Percentiles rank a stretch among this genome's conserved stretches.
Conservation (phyloP, 148 eudicot genomes). For the Rhododendron williamsianum region DNA sequence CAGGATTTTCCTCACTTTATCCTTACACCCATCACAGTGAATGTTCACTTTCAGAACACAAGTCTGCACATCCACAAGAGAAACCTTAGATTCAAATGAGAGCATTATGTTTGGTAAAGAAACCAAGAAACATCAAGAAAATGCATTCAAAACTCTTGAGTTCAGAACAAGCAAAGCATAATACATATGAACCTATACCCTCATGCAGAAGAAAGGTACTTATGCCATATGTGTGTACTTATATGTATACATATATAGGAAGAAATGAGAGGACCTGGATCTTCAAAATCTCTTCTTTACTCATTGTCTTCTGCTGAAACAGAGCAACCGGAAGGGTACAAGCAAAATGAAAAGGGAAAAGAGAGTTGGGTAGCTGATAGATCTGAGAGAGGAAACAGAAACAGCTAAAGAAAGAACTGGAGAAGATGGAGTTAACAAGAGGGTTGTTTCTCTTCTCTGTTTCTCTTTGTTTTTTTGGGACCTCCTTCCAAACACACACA, state of each 20-base stretch:
- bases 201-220: background rate
- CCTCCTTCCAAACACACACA: conserved; percentile 8
- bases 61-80: conserved; percentile 59
- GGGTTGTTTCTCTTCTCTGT: background rate
- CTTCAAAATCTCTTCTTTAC: conserved; percentile 95
- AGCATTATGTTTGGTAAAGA: background rate
- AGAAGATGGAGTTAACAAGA: background rate
- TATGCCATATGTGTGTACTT: background rate
- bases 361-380: conserved; percentile 16
- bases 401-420: conserved; percentile 5
- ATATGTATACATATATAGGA: background rate
- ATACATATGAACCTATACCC: background rate
- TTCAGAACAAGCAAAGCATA: conserved; percentile 20
- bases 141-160: conserved; percentile 1
- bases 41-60: conserved; percentile 90
- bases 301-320: conserved; percentile 35
- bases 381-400: conserved; percentile 26
- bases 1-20: conserved; percentile 85
- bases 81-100: conserved; percentile 11
- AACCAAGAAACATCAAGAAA: background rate
- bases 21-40: conserved; percentile 96
- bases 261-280: conserved; percentile 51
- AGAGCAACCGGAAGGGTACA: conserved; percentile 2
- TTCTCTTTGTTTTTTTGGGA: background rate
- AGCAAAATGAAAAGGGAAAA: background rate